Base-by-base conservation (phyloP, 768 basidiomycete genomes). In the Obba rivulosa region DNA sequence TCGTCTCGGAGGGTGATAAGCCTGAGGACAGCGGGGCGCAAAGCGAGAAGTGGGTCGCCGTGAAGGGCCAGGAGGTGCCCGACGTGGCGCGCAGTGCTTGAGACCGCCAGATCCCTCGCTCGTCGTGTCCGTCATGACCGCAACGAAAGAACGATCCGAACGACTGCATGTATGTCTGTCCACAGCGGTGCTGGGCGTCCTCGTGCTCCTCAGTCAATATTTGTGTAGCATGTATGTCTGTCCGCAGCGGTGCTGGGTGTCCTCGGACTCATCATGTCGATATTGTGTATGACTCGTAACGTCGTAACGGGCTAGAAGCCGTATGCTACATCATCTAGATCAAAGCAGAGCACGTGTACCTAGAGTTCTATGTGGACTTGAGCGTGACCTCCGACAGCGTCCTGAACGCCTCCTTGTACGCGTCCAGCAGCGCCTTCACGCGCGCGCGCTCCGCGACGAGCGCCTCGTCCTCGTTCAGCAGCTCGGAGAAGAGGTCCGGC, bases 381-480 rank as follows among this genome's bases (percentile, higher is more conserved):
- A 92, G 63, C 59, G 77, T 86, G 45, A 92, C 82, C 57, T 92
- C 90, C 3, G 88, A 86, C 21, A 92, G 70, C 16, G 79, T 91
- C 68, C 86, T 91, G 68, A 92, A 92, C 41, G 90, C 90, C 37
- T 88, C 94, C 75, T 86, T 93, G 69, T 99, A 99, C 14, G 95
- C 95, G 61, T 97, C 92, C 58, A 99, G 72, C 44, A 98, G 66
- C 2, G 91, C 85, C 77, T 98, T 97, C 17, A 99, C 89, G 62
- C 96, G 76, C 53, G 90, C 78, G 46, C 96, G 77, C 71, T 99
- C 96, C 38, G 90, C 88, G 40, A 96, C 93, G 44, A 98, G 73
- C 51, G 87, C 82, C 69, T 98, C 94, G 61, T 99, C 96, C 69
- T 99, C 96, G 59, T 92, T 87, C 60, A 99, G 68, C 69, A 98